Conservation (phyloP, 1,284 basidiomycete genomes). For the Inonotus obliquus region DNA sequence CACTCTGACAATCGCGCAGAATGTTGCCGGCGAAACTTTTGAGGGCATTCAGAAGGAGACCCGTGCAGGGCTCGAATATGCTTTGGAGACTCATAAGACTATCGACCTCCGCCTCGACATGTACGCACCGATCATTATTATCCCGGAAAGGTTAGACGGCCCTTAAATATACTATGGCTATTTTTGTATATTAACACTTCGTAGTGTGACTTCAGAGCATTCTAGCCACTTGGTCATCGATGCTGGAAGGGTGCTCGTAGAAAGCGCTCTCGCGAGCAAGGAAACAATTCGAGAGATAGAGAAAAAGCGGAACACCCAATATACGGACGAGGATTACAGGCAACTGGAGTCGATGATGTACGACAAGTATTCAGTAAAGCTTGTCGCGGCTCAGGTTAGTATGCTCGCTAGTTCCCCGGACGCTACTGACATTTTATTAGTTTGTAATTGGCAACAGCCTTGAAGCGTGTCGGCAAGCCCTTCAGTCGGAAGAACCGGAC, state of each 20-base stretch:
- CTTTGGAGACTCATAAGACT: slow-evolving; percentile 91
- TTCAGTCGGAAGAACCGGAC: slow-evolving; percentile 48
- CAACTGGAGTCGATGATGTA: slow-evolving; percentile 95
- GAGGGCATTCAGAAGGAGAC: slow-evolving; percentile 96
- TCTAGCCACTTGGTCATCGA: slow-evolving; percentile 92
- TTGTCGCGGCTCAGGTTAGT: slow-evolving; percentile 85
- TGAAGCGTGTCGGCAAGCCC: slow-evolving; percentile 75
- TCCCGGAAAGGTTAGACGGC: slow-evolving; percentile 80
- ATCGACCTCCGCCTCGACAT: slow-evolving; percentile 95
- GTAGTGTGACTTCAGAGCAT: slow-evolving; percentile 68
- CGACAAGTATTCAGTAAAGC: slow-evolving; percentile 82
- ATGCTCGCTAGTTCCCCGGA: slow-evolving; percentile 5
- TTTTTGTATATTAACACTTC: slow-evolving; percentile 5
- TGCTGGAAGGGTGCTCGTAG: slow-evolving; percentile 94
- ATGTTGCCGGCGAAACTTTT: slow-evolving; percentile 90
- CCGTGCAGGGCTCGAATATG: slow-evolving; percentile 90
- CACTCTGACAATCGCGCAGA: slow-evolving; percentile 40
- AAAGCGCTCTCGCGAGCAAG: slow-evolving; percentile 88
- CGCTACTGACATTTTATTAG: slow-evolving; percentile 36
- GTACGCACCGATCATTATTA: slow-evolving; percentile 96
- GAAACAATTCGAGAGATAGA: slow-evolving; percentile 77
- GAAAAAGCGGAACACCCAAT: slow-evolving; percentile 82
- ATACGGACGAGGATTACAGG: slow-evolving; percentile 86
- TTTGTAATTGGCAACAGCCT: slow-evolving; percentile 89
- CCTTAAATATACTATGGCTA: not conserved